Evolutionary conservation across 2,329 filamentous ascomycete genomes (phyloP), one percentile per base, ranked within the genome.

Genomic region (Fusarium goolgardi): DNA sequence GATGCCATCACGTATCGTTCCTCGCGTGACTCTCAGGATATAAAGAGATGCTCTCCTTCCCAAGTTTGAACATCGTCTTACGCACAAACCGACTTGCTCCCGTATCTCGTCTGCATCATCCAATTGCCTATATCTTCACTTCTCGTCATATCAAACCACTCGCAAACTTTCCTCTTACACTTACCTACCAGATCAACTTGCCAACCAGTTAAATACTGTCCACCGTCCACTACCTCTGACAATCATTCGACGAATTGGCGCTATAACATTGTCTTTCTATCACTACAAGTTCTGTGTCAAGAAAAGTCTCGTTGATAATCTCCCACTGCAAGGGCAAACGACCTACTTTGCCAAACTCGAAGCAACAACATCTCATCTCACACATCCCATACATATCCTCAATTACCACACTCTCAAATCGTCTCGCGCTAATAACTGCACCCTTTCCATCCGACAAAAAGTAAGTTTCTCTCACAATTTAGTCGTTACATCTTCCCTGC

Each of bases 21-120:
- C 67, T 74, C 72, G 72, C 69, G 72, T 74, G 72, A 74, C 72
- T 55, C 55, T 55, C 65, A 46, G 51, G 63, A 72, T 73, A 74
- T 74, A 74, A 74, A 64, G 51, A 45, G 52, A 65, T 69, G 53
- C 43, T 71, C 56, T 45, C 61, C 52, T 70, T 69, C 54, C 53
- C 43, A 50, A 23, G 16, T 51, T 61, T 32, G 16, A 55, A 34
- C 51, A 52, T 54, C 35, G 50, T 27, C 46, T 44, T 65, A 50
- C 21, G 25, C 12, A 54, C 25, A 39, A 46, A 45, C 25, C 20
- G 4, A 25, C 23, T 55, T 39, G 12, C 45, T 56, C 23, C 10
- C 21, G 12, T 54, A 50, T 59, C 41, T 59, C 31, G 32, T 45
- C 61, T 43, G 40, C 41, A 53, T 43, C 34, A 55, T n/a, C 47